Evolutionary conservation across 352 stramenopile genomes (phyloP).

Genomic region (Nothophytophthora sp.): DNA sequence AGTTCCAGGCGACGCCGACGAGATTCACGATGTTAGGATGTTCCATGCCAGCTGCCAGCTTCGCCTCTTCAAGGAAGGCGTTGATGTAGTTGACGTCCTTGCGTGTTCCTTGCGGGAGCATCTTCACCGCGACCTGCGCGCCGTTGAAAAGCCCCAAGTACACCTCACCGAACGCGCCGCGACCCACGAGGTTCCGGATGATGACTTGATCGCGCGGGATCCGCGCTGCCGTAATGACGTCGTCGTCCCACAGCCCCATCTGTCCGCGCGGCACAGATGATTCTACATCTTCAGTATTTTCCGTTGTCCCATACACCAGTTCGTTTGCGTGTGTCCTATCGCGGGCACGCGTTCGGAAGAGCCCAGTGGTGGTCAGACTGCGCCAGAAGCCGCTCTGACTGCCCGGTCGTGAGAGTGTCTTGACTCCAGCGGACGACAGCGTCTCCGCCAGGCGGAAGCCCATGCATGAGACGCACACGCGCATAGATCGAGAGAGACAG

Average conservation of each 20-base stretch:
- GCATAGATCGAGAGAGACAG: conserved; percentile 14
- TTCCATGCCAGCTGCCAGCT: conserved; percentile 40
- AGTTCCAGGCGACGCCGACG: conserved; percentile 33
- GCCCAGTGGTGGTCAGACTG: neutral
- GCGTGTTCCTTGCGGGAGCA: conserved; percentile 27
- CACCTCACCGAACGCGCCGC: conserved; percentile 33
- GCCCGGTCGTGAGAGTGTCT: neutral
- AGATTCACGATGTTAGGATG: conserved; percentile 29
- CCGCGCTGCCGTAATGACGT: conserved; percentile 13
- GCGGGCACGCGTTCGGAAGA: neutral
- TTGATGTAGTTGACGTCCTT: conserved; percentile 39
- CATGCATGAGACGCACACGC: conserved; percentile 4
- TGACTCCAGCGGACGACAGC: neutral
- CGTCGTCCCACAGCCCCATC: conserved; percentile 21
- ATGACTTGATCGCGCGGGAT: conserved; percentile 33
- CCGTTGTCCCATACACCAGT: too few relatives aligned
- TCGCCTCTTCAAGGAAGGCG: conserved; percentile 41
- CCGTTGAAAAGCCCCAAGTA: conserved; percentile 30
- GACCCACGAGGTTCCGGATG: conserved; percentile 21
- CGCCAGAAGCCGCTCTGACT: neutral
- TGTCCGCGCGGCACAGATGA: neutral
- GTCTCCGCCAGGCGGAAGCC: neutral
- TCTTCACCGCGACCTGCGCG: conserved; percentile 45
- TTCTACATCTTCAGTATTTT: neutral
- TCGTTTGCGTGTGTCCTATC: neutral